Conservation (phyloP, 441 rosid genomes). For the Pelargonium fulgidum region DNA sequence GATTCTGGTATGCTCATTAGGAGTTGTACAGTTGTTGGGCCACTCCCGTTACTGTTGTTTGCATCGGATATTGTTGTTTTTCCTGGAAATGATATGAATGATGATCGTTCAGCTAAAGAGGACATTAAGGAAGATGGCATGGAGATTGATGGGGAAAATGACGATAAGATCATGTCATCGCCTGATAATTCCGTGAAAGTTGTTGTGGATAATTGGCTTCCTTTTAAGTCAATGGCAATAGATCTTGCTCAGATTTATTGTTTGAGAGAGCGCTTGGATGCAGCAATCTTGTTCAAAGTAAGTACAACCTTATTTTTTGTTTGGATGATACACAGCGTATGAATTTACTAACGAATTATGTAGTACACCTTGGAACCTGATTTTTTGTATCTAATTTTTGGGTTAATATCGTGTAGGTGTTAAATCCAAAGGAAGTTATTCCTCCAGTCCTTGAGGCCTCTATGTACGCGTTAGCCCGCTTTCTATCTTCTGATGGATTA, state of each 20-base stretch:
- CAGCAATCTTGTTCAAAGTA: conserved; percentile 76
- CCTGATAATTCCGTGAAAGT: conserved; percentile 63
- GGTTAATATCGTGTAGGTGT: conserved; percentile 43
- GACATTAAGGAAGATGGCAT: conserved; percentile 37
- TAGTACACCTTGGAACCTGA: neutral
- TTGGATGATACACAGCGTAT: neutral
- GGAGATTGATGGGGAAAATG: conserved; percentile 42
- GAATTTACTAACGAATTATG: neutral
- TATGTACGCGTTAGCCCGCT: conserved; percentile 42
- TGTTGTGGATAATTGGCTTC: conserved; percentile 81
- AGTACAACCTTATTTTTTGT: conserved; percentile 8
- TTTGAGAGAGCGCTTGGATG: conserved; percentile 68
- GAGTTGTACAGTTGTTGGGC: conserved; percentile 63
- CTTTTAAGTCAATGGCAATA: conserved; percentile 60
- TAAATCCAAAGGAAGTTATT: conserved; percentile 47
- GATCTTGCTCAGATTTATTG: conserved; percentile 89
- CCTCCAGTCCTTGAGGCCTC: conserved; percentile 69
- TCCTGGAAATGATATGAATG: conserved; percentile 35
- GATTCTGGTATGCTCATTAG: conserved; percentile 68
- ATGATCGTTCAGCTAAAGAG: conserved; percentile 28
- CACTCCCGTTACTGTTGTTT: conserved; percentile 61
- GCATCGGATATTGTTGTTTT: conserved; percentile 78
- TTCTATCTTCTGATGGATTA: conserved; percentile 61
- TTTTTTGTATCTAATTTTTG: neutral
- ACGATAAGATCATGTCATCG: conserved; percentile 56